These are phyloP conservation scores for Aureobasidium leucospermi DNA, from an alignment of 2,329 filamentous ascomycete species.

Conservation along the genomic window DNA sequence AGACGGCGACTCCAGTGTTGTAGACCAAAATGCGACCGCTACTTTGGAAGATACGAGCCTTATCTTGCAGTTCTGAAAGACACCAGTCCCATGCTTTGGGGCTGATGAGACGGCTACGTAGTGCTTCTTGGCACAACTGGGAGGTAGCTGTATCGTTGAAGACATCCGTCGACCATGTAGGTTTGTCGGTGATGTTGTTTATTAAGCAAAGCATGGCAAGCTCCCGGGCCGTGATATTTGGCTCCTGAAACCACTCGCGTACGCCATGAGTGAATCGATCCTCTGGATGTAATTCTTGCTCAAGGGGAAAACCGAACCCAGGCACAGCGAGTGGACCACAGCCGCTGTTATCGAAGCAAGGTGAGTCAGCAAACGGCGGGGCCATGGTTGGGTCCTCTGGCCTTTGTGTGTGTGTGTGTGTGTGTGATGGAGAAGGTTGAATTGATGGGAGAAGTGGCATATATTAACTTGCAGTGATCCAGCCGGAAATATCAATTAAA, in stretches of 20 bases:
- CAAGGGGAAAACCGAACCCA: neutral
- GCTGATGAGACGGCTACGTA: neutral
- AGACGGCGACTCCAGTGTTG: constrained; percentile 1
- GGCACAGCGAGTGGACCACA: constrained; percentile 3
- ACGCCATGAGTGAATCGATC: constrained; percentile 9
- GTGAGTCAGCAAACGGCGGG: constrained; percentile 6
- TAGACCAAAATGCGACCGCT: constrained; percentile 2
- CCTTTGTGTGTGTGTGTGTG: neutral
- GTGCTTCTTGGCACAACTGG: constrained; percentile 3
- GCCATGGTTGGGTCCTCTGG: constrained; percentile 2
- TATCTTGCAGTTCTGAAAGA: constrained; percentile 3
- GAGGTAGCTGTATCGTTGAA: neutral
- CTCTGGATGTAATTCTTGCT: constrained; percentile 1
- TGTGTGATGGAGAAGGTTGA: neutral
- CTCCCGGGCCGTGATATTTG: constrained; percentile 4
- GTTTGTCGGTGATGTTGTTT: neutral
- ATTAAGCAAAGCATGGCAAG: constrained; percentile 5
- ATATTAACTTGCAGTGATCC: neutral
- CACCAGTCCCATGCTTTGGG: neutral
- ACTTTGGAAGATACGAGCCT: neutral
- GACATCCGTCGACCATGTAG: constrained; percentile 1
- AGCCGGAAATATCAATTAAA: neutral
- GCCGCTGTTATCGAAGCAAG: constrained; percentile 1
- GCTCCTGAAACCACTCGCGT: neutral
- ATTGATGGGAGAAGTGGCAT: neutral